Conservation (phyloP, 148 eudicot genomes). For the Rhododendron mucronatum region DNA sequence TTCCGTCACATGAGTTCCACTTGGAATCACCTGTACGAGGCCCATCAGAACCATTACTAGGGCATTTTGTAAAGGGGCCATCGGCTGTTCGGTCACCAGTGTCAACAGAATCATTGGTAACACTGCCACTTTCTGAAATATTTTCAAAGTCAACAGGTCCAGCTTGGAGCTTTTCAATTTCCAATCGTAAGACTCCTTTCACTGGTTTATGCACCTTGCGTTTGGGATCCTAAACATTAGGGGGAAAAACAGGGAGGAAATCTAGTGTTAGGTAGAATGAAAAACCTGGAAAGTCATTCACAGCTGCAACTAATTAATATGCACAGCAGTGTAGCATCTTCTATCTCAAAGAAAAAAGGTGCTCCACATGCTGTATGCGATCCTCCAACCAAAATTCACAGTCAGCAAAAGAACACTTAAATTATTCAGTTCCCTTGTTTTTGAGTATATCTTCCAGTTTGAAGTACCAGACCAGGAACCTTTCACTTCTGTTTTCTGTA, state of each 20-base stretch:
- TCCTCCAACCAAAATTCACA: not conserved
- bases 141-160: slow-evolving; percentile 67
- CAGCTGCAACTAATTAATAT: not conserved
- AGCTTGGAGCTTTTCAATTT: slow-evolving; percentile 93
- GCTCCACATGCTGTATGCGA: not conserved
- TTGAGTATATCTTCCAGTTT: not conserved
- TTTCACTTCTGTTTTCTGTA: not conserved
- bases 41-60: slow-evolving; percentile 49
- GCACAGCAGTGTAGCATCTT: not conserved
- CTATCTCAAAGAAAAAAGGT: not conserved
- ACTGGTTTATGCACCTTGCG: slow-evolving; percentile 97
- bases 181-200: slow-evolving; percentile 82
- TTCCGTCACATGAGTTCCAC: slow-evolving; percentile 35
- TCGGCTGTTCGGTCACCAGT: slow-evolving; percentile 46
- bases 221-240: slow-evolving; percentile 74
- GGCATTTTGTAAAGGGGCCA: slow-evolving; percentile 35
- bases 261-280: not conserved
- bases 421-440: not conserved
- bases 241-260: not conserved
- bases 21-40: slow-evolving; percentile 34
- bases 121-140: slow-evolving; percentile 63
- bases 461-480: not conserved
- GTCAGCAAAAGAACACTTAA: not conserved
- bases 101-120: slow-evolving; percentile 49
- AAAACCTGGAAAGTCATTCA: not conserved